Evolutionary conservation across 768 basidiomycete species (phyloP), one percentile per base, ranked within the genome.

Genomic region (Mycena galopus): DNA sequence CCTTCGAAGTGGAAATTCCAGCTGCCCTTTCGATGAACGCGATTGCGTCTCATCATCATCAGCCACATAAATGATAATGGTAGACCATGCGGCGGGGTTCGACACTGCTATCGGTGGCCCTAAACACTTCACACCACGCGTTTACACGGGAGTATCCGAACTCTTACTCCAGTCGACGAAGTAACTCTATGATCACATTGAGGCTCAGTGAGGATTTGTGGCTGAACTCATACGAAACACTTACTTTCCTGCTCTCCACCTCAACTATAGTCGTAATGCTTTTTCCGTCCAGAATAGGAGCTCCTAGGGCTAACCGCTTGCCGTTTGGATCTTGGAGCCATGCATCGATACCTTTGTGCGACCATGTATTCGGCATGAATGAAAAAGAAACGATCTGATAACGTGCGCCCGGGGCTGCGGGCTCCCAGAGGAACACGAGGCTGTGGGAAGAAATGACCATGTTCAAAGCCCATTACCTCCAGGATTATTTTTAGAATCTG

Each of bases 161-260:
- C 32, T 55, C 16, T 33, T 50, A 19, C 59, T 5, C 67, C 59
- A 69, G 3, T 42, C 23, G 23, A 69, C 3, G n/a, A 8, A 32
- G 35, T 61, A 69, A 12, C 58, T 29, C 67, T 68, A 19, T 29
- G n/a, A n/a, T n/a, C n/a, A n/a, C n/a, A n/a, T n/a, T n/a, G n/a
- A n/a, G 0, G n/a, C 27, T 16, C 4, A 4, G 10, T n/a, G 6
- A 11, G 14, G 10, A n/a, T 14, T 17, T n/a, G 3, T 5, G 7
- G 21, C 3, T 17, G 2, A 51, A 27, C 33, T 12, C n/a, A 17
- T 1, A 16, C 17, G 10, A 14, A 9, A 23, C 39, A 53, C 51
- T 23, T 14, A 62, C 59, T 37, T 39, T 30, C 2, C 51, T 33
- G 4, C 16, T 32, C 6, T 39, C 51, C 0, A 62, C 1, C 21